Base-by-base conservation (phyloP, 169 alveolate species). In the Eimeria maxima region DNA sequence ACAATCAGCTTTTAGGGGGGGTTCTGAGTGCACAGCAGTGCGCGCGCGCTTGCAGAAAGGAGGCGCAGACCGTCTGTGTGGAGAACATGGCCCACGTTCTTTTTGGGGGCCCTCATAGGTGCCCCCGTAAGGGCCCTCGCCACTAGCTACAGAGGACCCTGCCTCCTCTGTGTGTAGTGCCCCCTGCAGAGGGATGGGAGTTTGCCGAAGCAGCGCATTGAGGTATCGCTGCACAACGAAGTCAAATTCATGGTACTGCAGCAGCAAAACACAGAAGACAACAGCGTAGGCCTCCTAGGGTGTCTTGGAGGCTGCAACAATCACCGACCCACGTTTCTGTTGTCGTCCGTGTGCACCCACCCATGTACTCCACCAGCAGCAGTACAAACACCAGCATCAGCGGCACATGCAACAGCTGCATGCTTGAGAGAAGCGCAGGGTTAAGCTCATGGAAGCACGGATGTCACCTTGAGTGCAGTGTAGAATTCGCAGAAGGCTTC, bases 401-500 rank as follows among this genome's bases (percentile, higher is more conserved):
- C 63, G 2, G 63, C 63, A 53, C 22, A 8, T 53, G 63, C 11
- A 53, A 16, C 63, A 53, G 63, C 63, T 11, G 63, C 86, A 74
- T 33, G 38, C 38, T 33, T 33, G 86, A 33, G 86, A n/a, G 22
- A 74, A 7, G 3, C 44, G 47, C 53, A 11, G 22, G 11, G 63
- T 16, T 53, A 53, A 16, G 63, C 63, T 0, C 11, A 16, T 11
- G 7, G 78, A 24, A 16, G 38, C 11, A 16, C 3, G 7, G 78
- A 24, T n/a, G 38, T 33, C 38, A 95, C 94, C 93, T 96, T 96
- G 42, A 95, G 95, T 33, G 95, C 94, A 7, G 97, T 96, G 74
- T 96, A 96, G 80, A 96, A 96, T 60, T 96, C 97, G 6, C 97
- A 80, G 74, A 90, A 96, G 38, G 96, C 97, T 57, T 95, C 97